Evolutionary conservation across 768 basidiomycete genomes (phyloP), one percentile per base, ranked within the genome.

Genomic region (Suillus spraguei): DNA sequence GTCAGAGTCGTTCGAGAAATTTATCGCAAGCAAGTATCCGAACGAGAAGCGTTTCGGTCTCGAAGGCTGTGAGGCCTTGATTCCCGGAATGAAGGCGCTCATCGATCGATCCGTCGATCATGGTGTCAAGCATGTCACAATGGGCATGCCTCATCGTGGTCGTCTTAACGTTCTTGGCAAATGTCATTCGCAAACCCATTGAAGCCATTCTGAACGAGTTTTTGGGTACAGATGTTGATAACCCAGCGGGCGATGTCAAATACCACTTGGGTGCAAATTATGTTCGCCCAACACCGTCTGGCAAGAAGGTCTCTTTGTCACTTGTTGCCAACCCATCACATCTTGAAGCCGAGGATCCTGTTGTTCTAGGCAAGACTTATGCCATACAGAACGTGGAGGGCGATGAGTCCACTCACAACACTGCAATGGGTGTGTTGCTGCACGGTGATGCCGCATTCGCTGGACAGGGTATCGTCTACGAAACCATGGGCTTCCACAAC

Each of bases 1-100:
- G 97, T 99, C 97, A n/a, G 97, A 99, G 71, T 91, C 93, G 5
- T 99, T 99, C 72, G 97, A 99, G 77, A 95, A 95, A 72, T 99
- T 98, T 84, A 95, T 99, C 66, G 91, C 95, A 24, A 92, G 88
- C 84, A 99, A 99, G 77, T 97, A 94, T 80, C 97, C 97, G 69
- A 99, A 98, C 79, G 97, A 99, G 83, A 99, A 99, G 79, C 91
- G 97, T 54, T 99, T 99, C 78, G 97, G 97, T 77, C 86, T 99
- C 49, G 97, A 99, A 78, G 97, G 97, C 61, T 97, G 95, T 77
- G 97, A 99, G 79, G 86, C 94, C 35, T 89, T 99, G 68, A 91
- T 99, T 70, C 97, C 97, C 35, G 97, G 97, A 60, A 99, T 99
- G 97, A 99, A 99, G 80, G 97, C 97, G 1, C 88, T 99, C 73